Evolutionary conservation across 2,329 filamentous ascomycete genomes (phyloP), one percentile per base, ranked within the genome.

Genomic region (Fusarium stilboides): DNA sequence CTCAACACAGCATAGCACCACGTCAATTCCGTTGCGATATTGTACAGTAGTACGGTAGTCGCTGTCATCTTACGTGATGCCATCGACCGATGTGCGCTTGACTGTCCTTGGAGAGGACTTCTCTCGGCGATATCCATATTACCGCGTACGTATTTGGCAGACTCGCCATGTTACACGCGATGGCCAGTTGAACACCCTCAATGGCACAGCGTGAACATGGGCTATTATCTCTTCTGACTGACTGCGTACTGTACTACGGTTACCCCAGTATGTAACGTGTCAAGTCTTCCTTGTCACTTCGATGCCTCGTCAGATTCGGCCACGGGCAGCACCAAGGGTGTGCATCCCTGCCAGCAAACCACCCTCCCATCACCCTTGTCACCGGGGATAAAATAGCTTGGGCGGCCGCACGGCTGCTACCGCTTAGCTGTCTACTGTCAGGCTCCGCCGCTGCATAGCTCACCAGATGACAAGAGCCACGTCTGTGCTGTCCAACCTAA

Each of bases 191-290:
- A n/a, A 34, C 54, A 57, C 26, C 42, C 36, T 36, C 36, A 50
- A 33, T 15, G 28, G 13, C 34, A 24, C 24, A 45, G 31, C 34
- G 42, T 28, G 31, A 22, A 24, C 53, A 55, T 46, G 52, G 57
- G 34, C 42, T 26, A 54, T 53, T 43, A 17, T 37, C 20, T 46
- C 37, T 31, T 36, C 60, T 36, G 42, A 46, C 39, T 31, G 20
- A 46, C 57, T 39, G 33, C 42, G 28, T 44, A 50, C 31, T 24
- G 44, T 42, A 42, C 47, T 49, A 33, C 44, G 44, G 57, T 49
- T 59, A 68, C 66, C 66, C 66, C 66, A 63, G 66, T 31, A 63
- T 57, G 66, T 69, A 59, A 62, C 66, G 58, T 67, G 66, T 69
- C 67, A 62, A 46, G 67, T 63, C 62, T 67, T 56, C 57, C 66